These are phyloP conservation scores for Auriscalpium orientale DNA, from an alignment of 768 basidiomycete genomes.

Conservation along the genomic window DNA sequence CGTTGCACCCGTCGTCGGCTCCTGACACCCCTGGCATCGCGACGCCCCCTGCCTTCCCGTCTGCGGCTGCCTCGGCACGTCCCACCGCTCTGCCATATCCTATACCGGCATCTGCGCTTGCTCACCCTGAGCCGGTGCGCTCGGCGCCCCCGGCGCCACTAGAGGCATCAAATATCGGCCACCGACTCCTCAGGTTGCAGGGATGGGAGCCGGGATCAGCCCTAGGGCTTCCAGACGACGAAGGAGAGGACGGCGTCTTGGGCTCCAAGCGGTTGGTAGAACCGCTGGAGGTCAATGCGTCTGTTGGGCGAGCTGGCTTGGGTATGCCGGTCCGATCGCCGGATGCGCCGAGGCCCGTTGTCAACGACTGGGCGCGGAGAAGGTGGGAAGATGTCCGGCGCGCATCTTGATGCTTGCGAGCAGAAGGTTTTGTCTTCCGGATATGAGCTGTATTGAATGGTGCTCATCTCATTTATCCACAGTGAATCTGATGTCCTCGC, in stretches of 20 bases:
- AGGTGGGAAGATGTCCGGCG: background rate
- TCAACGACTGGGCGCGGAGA: background rate
- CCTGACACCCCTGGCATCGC: constrained; percentile 47
- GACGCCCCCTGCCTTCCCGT: background rate
- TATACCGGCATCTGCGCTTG: background rate
- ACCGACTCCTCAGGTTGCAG: constrained; percentile 60
- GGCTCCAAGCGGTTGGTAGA: constrained; percentile 36
- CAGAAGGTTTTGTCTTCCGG: no score
- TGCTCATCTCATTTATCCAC: no score
- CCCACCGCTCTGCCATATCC: background rate
- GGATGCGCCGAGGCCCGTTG: background rate
- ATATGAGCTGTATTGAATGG: no score
- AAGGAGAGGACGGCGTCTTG: constrained; percentile 19
- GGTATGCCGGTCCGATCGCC: constrained; percentile 30
- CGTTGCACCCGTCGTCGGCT: constrained; percentile 43
- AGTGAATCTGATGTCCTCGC: no score
- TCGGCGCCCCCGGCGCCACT: constrained; percentile 44
- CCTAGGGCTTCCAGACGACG: constrained; percentile 30
- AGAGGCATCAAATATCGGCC: constrained; percentile 54
- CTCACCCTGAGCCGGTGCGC: constrained; percentile 17
- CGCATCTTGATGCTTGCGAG: background rate
- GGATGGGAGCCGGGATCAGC: constrained; percentile 68
- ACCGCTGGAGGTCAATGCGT: constrained; percentile 45
- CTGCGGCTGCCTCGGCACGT: constrained; percentile 6
- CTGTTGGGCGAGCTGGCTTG: constrained; percentile 43